phyloP scores from a whole-genome alignment of 2,329 filamentous ascomycete species.

The Xylariaceae sp. region DNA sequence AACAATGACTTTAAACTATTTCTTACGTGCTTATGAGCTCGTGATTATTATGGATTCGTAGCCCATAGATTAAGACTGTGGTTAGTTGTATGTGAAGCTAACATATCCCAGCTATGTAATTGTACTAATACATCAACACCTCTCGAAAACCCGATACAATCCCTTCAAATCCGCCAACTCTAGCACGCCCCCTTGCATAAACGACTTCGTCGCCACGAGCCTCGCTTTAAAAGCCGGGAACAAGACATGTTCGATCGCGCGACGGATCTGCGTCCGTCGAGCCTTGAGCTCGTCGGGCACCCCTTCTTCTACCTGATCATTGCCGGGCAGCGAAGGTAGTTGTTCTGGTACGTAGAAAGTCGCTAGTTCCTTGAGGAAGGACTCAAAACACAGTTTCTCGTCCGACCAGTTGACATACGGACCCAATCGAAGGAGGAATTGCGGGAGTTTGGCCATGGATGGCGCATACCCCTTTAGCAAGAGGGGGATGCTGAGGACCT shows the following conservation, averaged over 20 bases:
- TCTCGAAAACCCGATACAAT: constrained; percentile 88
- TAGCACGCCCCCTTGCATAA: constrained; percentile 69
- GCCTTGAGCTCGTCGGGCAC: constrained; percentile 48
- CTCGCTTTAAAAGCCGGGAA: constrained; percentile 85
- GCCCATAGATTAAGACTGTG: too few relatives aligned
- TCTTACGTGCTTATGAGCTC: too few relatives aligned
- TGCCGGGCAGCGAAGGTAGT: constrained; percentile 49
- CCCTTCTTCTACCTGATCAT: constrained; percentile 35
- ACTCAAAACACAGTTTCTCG: constrained; percentile 80
- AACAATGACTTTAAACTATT: neutral
- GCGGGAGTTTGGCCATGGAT: constrained; percentile 76
- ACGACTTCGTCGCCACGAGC: constrained; percentile 71
- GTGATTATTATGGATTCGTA: too few relatives aligned
- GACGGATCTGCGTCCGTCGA: constrained; percentile 64
- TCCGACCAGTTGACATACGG: constrained; percentile 82
- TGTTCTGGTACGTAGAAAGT: constrained; percentile 87
- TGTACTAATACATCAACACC: constrained; percentile 55
- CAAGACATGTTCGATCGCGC: constrained; percentile 75
- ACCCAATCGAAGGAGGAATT: constrained; percentile 80
- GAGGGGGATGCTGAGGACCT: constrained; percentile 74
- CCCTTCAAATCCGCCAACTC: constrained; percentile 92
- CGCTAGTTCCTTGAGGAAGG: constrained; percentile 80
- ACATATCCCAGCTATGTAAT: neutral
- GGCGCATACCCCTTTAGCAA: constrained; percentile 87
- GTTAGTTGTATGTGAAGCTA: neutral